These are phyloP conservation scores for Sindora glabra DNA, from an alignment of 306 rosid species.

Conservation along the genomic window DNA sequence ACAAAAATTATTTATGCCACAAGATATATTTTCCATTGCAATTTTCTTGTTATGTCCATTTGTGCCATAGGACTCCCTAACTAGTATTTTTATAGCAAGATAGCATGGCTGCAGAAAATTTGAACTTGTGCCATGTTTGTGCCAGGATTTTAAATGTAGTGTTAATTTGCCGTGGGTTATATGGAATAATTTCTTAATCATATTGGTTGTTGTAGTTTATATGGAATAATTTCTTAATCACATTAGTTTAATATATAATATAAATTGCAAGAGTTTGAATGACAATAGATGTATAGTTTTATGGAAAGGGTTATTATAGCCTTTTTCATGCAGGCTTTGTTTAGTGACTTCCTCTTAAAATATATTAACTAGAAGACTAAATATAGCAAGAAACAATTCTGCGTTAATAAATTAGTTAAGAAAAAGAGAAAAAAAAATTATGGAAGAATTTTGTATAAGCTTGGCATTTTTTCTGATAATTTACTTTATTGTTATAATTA, in stretches of 20 bases:
- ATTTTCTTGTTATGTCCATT: too few species aligned
- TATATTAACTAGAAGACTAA: constrained; percentile 64
- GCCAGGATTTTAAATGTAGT: too few species aligned
- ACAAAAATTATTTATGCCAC: too few species aligned
- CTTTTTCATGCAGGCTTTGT: constrained; percentile 38
- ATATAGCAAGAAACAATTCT: constrained; percentile 53
- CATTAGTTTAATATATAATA: neutral
- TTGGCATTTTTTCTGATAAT: constrained; percentile 33
- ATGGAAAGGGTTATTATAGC: constrained; percentile 78
- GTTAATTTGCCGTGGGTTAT: too few species aligned
- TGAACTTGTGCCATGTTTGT: too few species aligned
- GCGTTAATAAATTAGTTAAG: constrained; percentile 48
- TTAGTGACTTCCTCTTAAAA: constrained; percentile 54
- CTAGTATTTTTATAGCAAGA: too few species aligned
- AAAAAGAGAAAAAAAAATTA: constrained; percentile 57
- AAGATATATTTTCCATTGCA: too few species aligned
- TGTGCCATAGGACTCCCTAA: too few species aligned
- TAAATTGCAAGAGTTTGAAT: constrained; percentile 31
- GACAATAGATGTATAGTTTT: constrained; percentile 81
- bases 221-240: neutral
- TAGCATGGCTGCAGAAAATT: too few species aligned
- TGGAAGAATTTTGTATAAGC: constrained; percentile 73
- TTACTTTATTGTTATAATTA: neutral
- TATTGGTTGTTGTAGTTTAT: too few species aligned
- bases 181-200: too few species aligned